These are phyloP conservation scores for Cyclocybe cylindracea DNA, from an alignment of 768 basidiomycete species.

Conservation along the genomic window DNA sequence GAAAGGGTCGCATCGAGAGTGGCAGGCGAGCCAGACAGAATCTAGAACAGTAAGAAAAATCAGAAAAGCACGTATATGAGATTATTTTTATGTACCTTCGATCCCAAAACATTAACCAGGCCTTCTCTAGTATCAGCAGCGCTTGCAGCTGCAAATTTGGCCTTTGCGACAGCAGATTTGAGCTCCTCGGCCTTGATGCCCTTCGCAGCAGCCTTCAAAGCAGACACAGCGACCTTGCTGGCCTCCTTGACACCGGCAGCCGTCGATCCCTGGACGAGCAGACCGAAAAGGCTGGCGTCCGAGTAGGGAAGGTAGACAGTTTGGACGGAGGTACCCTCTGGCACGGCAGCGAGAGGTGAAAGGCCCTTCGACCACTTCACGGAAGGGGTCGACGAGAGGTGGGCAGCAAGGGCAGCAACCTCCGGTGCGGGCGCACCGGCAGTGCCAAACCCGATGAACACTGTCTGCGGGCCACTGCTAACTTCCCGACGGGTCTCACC, in stretches of 20 bases:
- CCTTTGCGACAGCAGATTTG: slow-evolving; percentile 81
- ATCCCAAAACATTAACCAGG: slow-evolving; percentile 57
- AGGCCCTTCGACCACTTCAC: slow-evolving; percentile 86
- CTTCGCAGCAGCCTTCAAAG: slow-evolving; percentile 62
- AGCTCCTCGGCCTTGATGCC: slow-evolving; percentile 69
- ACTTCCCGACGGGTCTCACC: slow-evolving; percentile 81
- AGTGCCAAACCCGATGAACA: slow-evolving; percentile 89
- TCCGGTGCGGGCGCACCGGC: slow-evolving; percentile 64
- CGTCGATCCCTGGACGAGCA: slow-evolving; percentile 74
- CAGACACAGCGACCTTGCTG: slow-evolving; percentile 66
- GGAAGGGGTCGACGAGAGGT: slow-evolving; percentile 76
- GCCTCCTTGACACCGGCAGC: slow-evolving; percentile 65
- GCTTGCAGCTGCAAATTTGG: slow-evolving; percentile 81
- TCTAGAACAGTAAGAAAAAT: slow-evolving; percentile 34
- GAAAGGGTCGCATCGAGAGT: slow-evolving; percentile 65
- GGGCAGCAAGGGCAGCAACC: slow-evolving; percentile 75
- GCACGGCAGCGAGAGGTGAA: slow-evolving; percentile 67
- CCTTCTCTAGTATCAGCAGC: slow-evolving; percentile 72
- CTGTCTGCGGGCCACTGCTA: slow-evolving; percentile 64
- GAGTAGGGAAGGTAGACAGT: slow-evolving; percentile 86
- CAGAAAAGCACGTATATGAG: slow-evolving; percentile 2
- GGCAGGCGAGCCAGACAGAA: slow-evolving; percentile 55
- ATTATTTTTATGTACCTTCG: slow-evolving; percentile 49
- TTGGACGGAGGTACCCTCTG: slow-evolving; percentile 63
- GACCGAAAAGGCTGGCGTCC: slow-evolving; percentile 86